These are phyloP conservation scores for Wallacemonas sp. DNA, from an alignment of 208 protist species.

Conservation along the genomic window DNA sequence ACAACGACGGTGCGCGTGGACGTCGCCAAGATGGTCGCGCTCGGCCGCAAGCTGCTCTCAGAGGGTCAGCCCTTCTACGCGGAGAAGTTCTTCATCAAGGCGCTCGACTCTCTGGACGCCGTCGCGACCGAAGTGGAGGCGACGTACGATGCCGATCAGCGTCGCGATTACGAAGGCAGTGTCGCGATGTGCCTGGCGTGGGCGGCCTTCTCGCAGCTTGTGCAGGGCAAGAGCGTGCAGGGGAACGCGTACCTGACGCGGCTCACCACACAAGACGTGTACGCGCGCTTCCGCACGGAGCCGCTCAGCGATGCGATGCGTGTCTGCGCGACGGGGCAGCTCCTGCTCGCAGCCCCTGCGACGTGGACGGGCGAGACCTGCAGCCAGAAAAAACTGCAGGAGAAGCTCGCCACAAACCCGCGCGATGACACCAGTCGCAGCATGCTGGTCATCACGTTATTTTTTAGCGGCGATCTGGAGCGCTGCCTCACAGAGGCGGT, in stretches of 20 bases:
- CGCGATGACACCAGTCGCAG: conserved; percentile 42
- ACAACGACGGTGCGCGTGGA: conserved; percentile 54
- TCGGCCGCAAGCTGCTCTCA: conserved; percentile 62
- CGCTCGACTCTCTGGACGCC: conserved; percentile 63
- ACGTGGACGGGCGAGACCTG: conserved; percentile 54
- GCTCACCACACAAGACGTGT: conserved; percentile 23
- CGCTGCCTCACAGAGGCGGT: conserved; percentile 82
- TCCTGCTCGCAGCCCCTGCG: conserved; percentile 46
- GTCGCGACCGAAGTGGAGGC: conserved; percentile 38
- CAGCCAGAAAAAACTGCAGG: conserved; percentile 56
- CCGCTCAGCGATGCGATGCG: conserved; percentile 59
- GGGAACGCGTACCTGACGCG: conserved; percentile 39
- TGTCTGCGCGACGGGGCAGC: conserved; percentile 32
- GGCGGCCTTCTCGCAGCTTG: conserved; percentile 56
- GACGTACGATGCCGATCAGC: conserved; percentile 8
- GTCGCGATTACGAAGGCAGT: conserved; percentile 53
- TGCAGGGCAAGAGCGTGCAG: conserved; percentile 46
- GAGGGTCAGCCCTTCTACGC: conserved; percentile 70
- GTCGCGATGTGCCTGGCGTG: conserved; percentile 72
- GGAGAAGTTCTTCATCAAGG: conserved; percentile 81
- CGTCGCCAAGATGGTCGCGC: conserved; percentile 64
- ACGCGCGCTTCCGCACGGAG: conserved; percentile 37
- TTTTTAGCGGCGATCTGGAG: conserved; percentile 83
- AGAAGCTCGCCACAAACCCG: conserved; percentile 33
- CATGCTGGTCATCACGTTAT: conserved; percentile 80